Base-by-base conservation (phyloP, 768 basidiomycete species). In the Trametes punicea region DNA sequence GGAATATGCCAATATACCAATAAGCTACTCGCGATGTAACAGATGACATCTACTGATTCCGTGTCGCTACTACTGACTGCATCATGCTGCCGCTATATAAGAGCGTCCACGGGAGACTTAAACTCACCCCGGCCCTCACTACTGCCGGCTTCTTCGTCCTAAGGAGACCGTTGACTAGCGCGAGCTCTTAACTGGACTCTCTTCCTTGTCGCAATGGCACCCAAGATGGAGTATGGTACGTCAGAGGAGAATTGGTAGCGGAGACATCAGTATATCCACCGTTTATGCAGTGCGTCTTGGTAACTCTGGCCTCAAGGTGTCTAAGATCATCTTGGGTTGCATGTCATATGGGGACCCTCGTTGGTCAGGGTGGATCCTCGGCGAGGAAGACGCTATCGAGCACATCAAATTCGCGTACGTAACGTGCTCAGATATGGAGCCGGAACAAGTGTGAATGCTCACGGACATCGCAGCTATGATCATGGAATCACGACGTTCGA, bases 401-500 rank as follows among this genome's bases (percentile, higher is more conserved):
- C 74, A 75, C 57, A 67, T 77, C 66, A 74, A 75, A 61, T 63
- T 49, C 3, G 75, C 76, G 45, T 76, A 2, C n/a, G 16, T 30
- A n/a, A 21, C 5, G 13, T 13, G 21, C 16, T 40, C 34, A 31
- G 7, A 31, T 23, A n/a, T 41, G 20, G 9, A 2, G 2, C 27
- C 15, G 6, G 2, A 65, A 74, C 9, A 55, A 64, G 25, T 74
- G 73, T 9, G 71, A 73, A 55, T 67, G 67, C 30, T 38, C 25
- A 7, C 18, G 0, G 36, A 4, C 21, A n/a, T 23, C 11, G 18
- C 48, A 73, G 72, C 7, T 77, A 71, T 39, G 75, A 77, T 8
- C 64, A 66, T 21, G 77, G 76, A 8, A 74, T 76, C 56, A 69
- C 69, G 55, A 73, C 73, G 2, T 76, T 73, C 56, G 72, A 71